Base-by-base conservation (phyloP, 1,284 basidiomycete genomes). In the Papiliotrema fonsecae region DNA sequence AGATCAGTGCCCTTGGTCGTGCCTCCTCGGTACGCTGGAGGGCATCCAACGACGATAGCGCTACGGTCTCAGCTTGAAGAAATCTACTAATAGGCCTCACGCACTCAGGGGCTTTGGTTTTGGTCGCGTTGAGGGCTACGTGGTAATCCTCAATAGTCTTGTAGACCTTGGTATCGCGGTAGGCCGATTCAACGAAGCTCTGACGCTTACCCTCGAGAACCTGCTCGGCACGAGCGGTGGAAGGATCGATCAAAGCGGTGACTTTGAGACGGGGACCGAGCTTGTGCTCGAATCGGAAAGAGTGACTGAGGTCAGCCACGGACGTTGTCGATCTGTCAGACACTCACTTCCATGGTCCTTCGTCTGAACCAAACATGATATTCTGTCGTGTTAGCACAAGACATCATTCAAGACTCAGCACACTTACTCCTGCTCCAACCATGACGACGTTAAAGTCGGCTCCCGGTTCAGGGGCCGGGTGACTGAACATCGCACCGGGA, bases 261-360 rank as follows among this genome's bases (percentile, higher is more conserved):
- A 98, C 91, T 74, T 96, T 97, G 73, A 98, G 86, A 63, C 94
- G 88, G 21, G 85, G 87, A 40, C 94, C 94, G 53, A 98, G 87
- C 78, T 98, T 97, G 77, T 93, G 72, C 78, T 93, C 90, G 61
- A 94, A 83, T 68, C 91, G 87, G 82, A 93, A 90, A 42, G 89
- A 93, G 74, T 94, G 90, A 75, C 93, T 92, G 86, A 85, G 24
- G 30, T n/a, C 36, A 11, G 35, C 27, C 10, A 16, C 25, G 26
- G 30, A 14, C 16, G 39, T 34, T 13, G 25, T 19, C 16, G 16
- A 21, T 18, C 11, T 4, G 16, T 1, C 18, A 2, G 13, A 38
- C 11, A 57, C 61, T 60, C 45, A 63, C 64, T 73, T 69, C 66
- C 70, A 73, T 27, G 71, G 70, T 44, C 88, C 88, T 68, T 89